Evolutionary conservation across 768 basidiomycete species (phyloP), one percentile per base, ranked within the genome.

Genomic region (Daedalea quercina): DNA sequence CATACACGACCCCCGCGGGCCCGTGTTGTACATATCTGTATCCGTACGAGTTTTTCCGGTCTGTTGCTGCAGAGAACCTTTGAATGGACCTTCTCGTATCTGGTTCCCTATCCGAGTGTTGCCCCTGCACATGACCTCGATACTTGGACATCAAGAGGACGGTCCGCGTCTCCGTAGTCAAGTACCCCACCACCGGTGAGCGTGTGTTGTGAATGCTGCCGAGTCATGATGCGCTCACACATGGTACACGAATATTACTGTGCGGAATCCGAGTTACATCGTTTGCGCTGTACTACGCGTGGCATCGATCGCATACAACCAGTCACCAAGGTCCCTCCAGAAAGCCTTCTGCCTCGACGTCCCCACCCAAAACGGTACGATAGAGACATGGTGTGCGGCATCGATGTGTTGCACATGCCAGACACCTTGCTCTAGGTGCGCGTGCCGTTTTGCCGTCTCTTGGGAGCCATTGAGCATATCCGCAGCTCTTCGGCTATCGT

Each of bases 351-450:
- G 76, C 9, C 63, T 61, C 28, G 54, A 15, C 8, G 66, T 67
- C 7, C 66, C 69, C 19, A 61, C 55, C 70, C 73, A 75, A 11
- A 69, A 52, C 1, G 76, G 75, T 22, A 73, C 63, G 22, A 76
- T 52, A 11, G 73, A 69, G n/a, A 70, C 22, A 52, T 79, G 76
- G 45, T 68, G 66, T 1, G 69, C 60, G 20, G 69, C 63, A 9
- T 70, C 58, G 13, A 71, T 53, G 20, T 60, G 55, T 33, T 64
- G 59, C 2, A 78, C 76, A 52, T 72, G 55, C 78, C 77, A 79
- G 1, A 73, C 54, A 3, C 76, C 78, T 7, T 73, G 67, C 34
- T 57, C 49, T 24, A 60, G 59, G 50, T 22, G 26, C 37, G 25
- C 41, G 42, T 54, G 47, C 1, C 22, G 35, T 25, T 23, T 24